Evolutionary conservation across 129 eudicot genomes (phyloP), one percentile per base, ranked within the genome.

Genomic region (Escallonia rubra): DNA sequence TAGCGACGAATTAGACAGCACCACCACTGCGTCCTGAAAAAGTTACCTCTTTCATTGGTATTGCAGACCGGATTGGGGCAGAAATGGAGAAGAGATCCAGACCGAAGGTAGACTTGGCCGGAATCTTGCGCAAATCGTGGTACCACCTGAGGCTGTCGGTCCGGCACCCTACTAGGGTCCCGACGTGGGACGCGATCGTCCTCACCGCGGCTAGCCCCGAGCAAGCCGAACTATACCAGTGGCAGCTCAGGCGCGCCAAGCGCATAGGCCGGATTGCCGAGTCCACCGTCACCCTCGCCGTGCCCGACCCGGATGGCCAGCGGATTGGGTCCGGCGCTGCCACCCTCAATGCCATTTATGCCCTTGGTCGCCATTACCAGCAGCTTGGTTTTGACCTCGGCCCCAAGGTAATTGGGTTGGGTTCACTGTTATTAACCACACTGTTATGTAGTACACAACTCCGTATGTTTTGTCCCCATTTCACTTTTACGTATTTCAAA

Each of bases 311-410:
- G 3, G 63, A 82, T 0, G 99, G 96, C 10, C 83, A 76, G 10
- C 93, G 99, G 43, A 94, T 94, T 66, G 99, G 97, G 40, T 94
- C 99, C n/a, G 97, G 99, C 23, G 97, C 95, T 9, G 99, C 90
- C 42, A 89, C 96, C 55, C 90, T 89, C 41, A 80, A 86, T 73
- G 94, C 96, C 72, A 74, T 89, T 63, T 73, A 47, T 52, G 87
- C 86, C 57, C 83, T 89, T 23, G 85, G 88, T 8, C 52, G 68
- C 43, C 76, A 88, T 70, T 88, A 82, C 63, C 75, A 77, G 0
- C 73, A 52, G 13, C 70, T 68, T 4, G 43, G 43, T 66, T 43
- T 9, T 41, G 61, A 41, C 10, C 68, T 61, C 41, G 40, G 10
- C n/a, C 61, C 73, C 38, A 61, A 82, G 80, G 83, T 81, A 68